A percentile compares a stretch with the other conserved stretches of the same genome.
These are phyloP conservation scores for Cyberlindnera xylosilytica DNA, from an alignment of 805 yeast species.

Conservation along the genomic window DNA sequence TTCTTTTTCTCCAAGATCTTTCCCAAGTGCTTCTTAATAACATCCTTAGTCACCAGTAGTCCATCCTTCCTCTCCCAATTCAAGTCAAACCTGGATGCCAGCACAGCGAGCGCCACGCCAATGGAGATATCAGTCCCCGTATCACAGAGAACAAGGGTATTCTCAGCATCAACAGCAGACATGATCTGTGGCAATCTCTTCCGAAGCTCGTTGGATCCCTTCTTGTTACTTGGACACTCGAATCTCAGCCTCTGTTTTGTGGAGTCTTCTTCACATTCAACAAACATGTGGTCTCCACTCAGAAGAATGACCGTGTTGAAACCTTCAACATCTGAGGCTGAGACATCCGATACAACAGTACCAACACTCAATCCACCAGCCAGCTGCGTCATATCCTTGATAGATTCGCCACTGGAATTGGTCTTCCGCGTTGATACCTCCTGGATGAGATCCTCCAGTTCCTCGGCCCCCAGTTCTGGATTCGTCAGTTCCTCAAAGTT, in stretches of 20 bases:
- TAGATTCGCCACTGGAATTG: too few relatives aligned
- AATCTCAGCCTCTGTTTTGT: background rate
- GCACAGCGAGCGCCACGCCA: conserved; percentile 52
- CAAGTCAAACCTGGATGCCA: conserved; percentile 43
- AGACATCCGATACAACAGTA: conserved; percentile 11
- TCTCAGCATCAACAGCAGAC: conserved; percentile 18
- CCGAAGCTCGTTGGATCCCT: conserved; percentile 63
- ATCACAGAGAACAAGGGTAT: conserved; percentile 50
- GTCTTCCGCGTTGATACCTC: background rate
- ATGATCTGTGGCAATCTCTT: conserved; percentile 42
- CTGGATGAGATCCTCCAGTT: conserved; percentile 21
- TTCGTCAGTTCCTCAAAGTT: conserved; percentile 31
- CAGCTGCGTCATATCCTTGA: too few relatives aligned
- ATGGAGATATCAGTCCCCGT: conserved; percentile 65
- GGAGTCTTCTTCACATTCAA: background rate
- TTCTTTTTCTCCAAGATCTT: conserved; percentile 43
- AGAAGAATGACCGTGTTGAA: conserved; percentile 12
- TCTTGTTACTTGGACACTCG: conserved; percentile 42
- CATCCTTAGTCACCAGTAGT: conserved; percentile 41
- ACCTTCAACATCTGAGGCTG: background rate
- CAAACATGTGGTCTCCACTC: conserved; percentile 1
- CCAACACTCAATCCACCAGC: conserved; percentile 30
- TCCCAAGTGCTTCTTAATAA: conserved; percentile 54
- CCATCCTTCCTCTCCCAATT: conserved; percentile 35
- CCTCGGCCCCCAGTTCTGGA: conserved; percentile 28